Base-by-base conservation (phyloP, 768 basidiomycete genomes). In the Tubosaeta brunneosetosa region DNA sequence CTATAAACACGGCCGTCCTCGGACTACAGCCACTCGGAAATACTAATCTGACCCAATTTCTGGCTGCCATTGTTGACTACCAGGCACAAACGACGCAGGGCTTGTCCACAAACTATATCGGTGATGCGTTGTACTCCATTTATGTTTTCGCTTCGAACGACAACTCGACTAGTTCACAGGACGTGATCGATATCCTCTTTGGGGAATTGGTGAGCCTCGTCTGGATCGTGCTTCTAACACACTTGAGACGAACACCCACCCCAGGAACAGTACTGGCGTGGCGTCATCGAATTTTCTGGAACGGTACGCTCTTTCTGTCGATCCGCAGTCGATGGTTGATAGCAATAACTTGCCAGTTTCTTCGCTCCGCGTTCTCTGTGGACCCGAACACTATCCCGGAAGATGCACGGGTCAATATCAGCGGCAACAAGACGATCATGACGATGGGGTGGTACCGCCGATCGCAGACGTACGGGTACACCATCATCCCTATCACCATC, bases 41-140 rank as follows among this genome's bases (percentile, higher is more conserved):
- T 31, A 17, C 4, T 26, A 44, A 44, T 13, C 3, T 50, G 8
- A 7, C 42, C 14, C 14, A 43, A 32, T 50, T 34, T 13, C 12
- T 50, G 42, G 42, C 42, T 27, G 38, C 37, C 6, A n/a, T 49
- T 9, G 33, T 40, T 10, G 42, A 46, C 12, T 48, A 53, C 27
- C 60, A 59, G 11, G 31, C 50, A 10, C 37, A 17, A 27, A 55
- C 36, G 4, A 31, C 60, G 6, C 62, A 64, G 19, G 42, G 60
- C 6, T 34, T 61, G 41, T 32, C 40, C 7, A 32, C 52, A 1
- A 64, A 64, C 14, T 13, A 55, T 0, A 51, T 64, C 10, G 62
- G 60, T 2, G 62, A 64, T 38, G 57, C 57, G 14, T 19, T 64
- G 12, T 59, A 56, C 33, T 51, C 62, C 0, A 47, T 59, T n/a